Conservation (phyloP, 495 filamentous ascomycete species). For the Collariella sp. region DNA sequence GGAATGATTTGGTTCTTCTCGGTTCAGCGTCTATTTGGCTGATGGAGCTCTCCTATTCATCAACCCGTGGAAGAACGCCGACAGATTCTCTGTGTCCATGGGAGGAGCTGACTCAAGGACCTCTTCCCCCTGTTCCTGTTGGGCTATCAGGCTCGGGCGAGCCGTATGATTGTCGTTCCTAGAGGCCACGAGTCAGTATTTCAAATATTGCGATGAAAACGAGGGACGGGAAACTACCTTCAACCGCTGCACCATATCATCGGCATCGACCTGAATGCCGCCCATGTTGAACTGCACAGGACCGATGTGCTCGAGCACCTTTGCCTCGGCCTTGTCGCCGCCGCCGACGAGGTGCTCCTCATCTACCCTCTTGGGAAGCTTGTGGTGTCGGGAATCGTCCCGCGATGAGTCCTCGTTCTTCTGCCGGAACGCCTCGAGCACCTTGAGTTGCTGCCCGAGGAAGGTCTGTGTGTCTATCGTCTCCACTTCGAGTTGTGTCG, state of each 20-base stretch:
- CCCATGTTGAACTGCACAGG: constrained; percentile 97
- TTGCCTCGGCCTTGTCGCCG: constrained; percentile 42
- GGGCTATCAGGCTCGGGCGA: constrained; percentile 28
- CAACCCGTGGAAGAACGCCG: constrained; percentile 42
- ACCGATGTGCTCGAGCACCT: constrained; percentile 82
- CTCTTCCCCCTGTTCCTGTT: constrained; percentile 25
- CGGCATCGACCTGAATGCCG: constrained; percentile 92
- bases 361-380: constrained; percentile 28
- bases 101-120: constrained; percentile 25
- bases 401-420: constrained; percentile 55
- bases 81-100: constrained; percentile 41
- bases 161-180: constrained; percentile 42
- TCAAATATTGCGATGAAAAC: not conserved
- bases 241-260: constrained; percentile 84
- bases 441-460: constrained; percentile 60
- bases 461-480: constrained; percentile 74
- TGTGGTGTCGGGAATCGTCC: constrained; percentile 32
- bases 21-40: constrained; percentile 4
- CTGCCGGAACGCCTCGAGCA: constrained; percentile 57
- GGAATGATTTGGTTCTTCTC: too few relatives aligned
- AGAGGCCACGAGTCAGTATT: not conserved
- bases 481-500: constrained; percentile 55
- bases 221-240: constrained; percentile 47
- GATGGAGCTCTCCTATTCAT: constrained; percentile 32
- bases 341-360: constrained; percentile 13